These are phyloP conservation scores for Blastobotrys malaysiensis DNA, from an alignment of 1,139 yeast species.

Conservation along the genomic window DNA sequence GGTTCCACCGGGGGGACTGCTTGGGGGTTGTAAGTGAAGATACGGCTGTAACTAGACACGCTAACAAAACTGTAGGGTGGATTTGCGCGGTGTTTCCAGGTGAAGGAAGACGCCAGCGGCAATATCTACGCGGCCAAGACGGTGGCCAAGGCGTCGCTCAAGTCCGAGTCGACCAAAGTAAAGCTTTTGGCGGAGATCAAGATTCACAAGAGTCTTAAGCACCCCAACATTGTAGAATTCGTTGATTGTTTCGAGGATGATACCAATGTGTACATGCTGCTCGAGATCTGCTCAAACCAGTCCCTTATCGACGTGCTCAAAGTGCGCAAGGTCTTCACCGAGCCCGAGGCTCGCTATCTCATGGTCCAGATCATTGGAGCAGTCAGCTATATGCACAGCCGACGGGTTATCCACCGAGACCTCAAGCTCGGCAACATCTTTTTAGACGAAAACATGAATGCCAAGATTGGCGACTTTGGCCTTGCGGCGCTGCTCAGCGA, in stretches of 20 bases:
- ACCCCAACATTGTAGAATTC: constrained; percentile 85
- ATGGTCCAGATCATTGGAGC: constrained; percentile 95
- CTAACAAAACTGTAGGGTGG: too few relatives aligned
- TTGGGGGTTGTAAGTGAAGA: constrained; percentile 75
- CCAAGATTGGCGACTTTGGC: constrained; percentile 95
- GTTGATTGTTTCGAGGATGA: constrained; percentile 95
- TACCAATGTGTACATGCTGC: constrained; percentile 81
- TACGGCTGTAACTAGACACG: too few relatives aligned
- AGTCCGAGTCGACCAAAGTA: constrained; percentile 84
- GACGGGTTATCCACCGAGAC: constrained; percentile 94
- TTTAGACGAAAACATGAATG: constrained; percentile 85
- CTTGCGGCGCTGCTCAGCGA: constrained; percentile 81
- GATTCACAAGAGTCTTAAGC: constrained; percentile 86
- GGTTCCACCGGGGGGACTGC: constrained; percentile 84
- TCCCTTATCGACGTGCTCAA: constrained; percentile 86
- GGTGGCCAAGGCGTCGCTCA: constrained; percentile 91
- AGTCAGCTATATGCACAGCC: constrained; percentile 80
- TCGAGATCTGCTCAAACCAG: constrained; percentile 81
- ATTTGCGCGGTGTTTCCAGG: constrained; percentile 96
- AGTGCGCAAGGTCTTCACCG: constrained; percentile 74
- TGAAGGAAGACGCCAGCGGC: constrained; percentile 76
- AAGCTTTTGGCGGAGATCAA: constrained; percentile 86
- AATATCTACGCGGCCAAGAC: constrained; percentile 93
- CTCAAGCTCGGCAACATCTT: constrained; percentile 91
- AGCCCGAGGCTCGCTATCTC: constrained; percentile 86